Base-by-base conservation (phyloP, 2,329 filamentous ascomycete species). In the Ceratocystis alfenasii region DNA sequence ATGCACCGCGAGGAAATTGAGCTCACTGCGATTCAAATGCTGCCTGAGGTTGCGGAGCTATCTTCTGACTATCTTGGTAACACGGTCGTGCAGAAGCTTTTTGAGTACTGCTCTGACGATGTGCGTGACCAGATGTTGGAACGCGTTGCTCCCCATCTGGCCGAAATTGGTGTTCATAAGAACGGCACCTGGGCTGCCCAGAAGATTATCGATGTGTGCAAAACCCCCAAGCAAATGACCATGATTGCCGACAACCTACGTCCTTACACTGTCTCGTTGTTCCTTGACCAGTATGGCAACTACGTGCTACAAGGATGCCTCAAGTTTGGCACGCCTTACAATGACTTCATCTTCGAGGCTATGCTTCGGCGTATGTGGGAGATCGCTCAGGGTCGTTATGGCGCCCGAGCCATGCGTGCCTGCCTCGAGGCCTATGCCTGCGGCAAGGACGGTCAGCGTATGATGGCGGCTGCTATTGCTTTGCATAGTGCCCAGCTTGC, bases 111-210 rank as follows among this genome's bases (percentile, higher is more conserved):
- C 78, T 94, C 90, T 0, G 93, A 97, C 74, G 80, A 85, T 53
- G 85, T 93, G 53, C 92, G 95, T 71, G 91, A 96, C 74, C 87
- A 88, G 66, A 97, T 99, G 94, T 80, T 99, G 67, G 77, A 79
- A 15, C 86, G 92, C 73, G 95, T 99, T 71, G 85, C 89, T 2
- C 92, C 93, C 67, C 92, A 96, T 73, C 83, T 97, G 74, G 91
- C 93, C 30, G 92, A 97, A 76, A 96, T 97, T 76, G 94, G 94
- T 71, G 87, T 96, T 6, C 94, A 99, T 82, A 99, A 99, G 83
- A 99, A 99, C 72, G 94, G 94, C 69, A 99, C 94, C 0, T 99
- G 94, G 94, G 94, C 94, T 65, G 94, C 94, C 0, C 94, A 99
- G 77, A 99, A 97, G 81, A 97, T 99, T 72, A 97, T 99, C 70